Evolutionary conservation across 495 filamentous ascomycete species (phyloP).

Genomic region (Penicillium turbatum): DNA sequence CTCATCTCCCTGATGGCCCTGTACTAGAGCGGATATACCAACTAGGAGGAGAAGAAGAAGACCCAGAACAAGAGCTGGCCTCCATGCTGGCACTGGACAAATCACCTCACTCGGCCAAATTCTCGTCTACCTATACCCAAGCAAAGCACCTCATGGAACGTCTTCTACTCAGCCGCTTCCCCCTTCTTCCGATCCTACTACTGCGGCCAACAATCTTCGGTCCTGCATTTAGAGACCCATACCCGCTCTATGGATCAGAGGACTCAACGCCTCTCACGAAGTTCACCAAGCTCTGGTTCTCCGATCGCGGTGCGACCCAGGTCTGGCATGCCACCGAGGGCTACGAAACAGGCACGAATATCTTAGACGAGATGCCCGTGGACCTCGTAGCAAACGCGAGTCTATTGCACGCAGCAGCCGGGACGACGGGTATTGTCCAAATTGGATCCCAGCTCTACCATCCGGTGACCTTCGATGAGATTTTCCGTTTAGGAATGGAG

Average conservation of each 20-base stretch:
- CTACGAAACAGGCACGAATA: constrained; percentile 29
- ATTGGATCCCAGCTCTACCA: constrained; percentile 32
- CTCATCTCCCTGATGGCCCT: constrained; percentile 35
- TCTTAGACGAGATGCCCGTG: constrained; percentile 39
- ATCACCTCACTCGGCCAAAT: constrained; percentile 21
- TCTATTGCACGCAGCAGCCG: constrained; percentile 33
- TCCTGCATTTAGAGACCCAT: constrained; percentile 36
- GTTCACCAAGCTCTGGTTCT: constrained; percentile 30
- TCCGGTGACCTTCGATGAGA: constrained; percentile 28
- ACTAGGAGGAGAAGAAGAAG: constrained; percentile 20
- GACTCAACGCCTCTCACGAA: constrained; percentile 34
- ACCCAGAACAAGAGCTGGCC: constrained; percentile 33
- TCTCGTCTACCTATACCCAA: constrained; percentile 36
- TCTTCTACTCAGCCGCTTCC: constrained; percentile 27
- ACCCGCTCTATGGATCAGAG: constrained; percentile 34
- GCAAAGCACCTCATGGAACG: constrained; percentile 42
- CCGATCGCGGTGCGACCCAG: constrained; percentile 26
- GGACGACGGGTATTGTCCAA: constrained; percentile 34
- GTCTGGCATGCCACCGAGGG: constrained; percentile 35
- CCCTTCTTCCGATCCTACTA: constrained; percentile 32
- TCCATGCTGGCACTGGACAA: constrained; percentile 20
- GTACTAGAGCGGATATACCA: constrained; percentile 29
- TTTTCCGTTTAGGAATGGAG: constrained; percentile 16
- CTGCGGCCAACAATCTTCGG: constrained; percentile 42
- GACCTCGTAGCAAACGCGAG: constrained; percentile 41